A percentile compares a stretch with the other conserved stretches of the same genome.
These are phyloP conservation scores for Xylaria sp. DNA, from an alignment of 2,329 filamentous ascomycete genomes.

Conservation along the genomic window DNA sequence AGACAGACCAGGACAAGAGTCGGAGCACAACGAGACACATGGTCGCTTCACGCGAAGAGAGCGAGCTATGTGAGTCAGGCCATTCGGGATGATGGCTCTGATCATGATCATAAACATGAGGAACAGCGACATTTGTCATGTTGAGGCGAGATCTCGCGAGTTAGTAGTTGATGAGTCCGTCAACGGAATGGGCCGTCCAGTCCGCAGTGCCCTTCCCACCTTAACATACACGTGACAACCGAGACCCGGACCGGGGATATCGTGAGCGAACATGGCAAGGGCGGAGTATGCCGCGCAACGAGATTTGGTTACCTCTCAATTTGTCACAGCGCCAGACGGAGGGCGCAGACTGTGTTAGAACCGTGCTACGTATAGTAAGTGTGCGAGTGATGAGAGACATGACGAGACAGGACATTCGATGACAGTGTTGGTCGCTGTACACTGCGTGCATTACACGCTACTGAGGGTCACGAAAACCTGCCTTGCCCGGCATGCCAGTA, in stretches of 20 bases:
- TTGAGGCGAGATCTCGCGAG: conserved; percentile 14
- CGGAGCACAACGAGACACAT: background rate
- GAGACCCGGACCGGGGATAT: conserved; percentile 6
- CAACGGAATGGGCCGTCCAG: background rate
- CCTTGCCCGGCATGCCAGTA: background rate
- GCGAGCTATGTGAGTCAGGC: conserved; percentile 13
- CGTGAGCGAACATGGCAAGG: conserved; percentile 11
- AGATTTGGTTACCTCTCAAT: conserved; percentile 11
- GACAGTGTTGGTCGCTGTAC: background rate
- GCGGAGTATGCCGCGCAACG: conserved; percentile 28
- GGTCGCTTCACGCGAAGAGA: conserved; percentile 11
- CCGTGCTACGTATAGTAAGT: conserved; percentile 23
- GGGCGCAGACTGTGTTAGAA: conserved; percentile 11
- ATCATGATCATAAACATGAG: too few species aligned
- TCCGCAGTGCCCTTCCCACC: background rate
- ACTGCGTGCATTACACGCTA: background rate
- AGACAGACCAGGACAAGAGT: background rate
- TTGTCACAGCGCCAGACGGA: conserved; percentile 32
- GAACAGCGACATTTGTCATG: conserved; percentile 8
- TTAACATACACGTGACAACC: conserved; percentile 26
- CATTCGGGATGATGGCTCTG: background rate
- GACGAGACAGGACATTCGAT: conserved; percentile 13
- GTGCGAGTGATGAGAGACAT: background rate
- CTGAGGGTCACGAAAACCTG: conserved; percentile 3
- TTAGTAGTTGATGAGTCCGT: conserved; percentile 7